Percentiles rank a stretch among this genome's conserved stretches.
Evolutionary conservation across 176 grass and related monocot genomes (phyloP).

Genomic region (Chloris gayana): DNA sequence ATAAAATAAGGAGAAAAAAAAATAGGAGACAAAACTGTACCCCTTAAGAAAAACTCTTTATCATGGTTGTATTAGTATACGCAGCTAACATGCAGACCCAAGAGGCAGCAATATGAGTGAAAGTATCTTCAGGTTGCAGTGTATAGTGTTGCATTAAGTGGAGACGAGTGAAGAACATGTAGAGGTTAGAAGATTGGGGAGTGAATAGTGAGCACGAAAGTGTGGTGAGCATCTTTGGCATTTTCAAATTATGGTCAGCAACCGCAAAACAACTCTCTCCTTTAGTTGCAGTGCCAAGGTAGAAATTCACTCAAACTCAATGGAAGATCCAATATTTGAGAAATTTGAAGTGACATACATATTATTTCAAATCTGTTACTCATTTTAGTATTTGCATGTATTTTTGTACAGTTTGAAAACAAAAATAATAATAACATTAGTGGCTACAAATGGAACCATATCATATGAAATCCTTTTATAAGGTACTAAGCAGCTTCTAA

Average conservation of each 20-base stretch:
- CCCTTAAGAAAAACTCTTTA: neutral
- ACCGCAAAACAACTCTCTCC: neutral
- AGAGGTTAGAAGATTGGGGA: neutral
- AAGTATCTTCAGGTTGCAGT: neutral
- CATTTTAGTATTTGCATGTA: slow-evolving; percentile 12
- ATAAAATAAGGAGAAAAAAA: slow-evolving; percentile 14
- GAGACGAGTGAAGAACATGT: neutral
- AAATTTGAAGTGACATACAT: neutral
- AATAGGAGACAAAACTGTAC: neutral
- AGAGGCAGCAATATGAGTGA: neutral
- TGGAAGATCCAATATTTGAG: neutral
- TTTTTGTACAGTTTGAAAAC: neutral
- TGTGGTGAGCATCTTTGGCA: neutral
- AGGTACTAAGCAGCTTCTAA: slow-evolving; percentile 3
- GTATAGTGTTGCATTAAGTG: neutral
- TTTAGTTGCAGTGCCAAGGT: neutral
- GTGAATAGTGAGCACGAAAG: neutral
- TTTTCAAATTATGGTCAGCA: neutral
- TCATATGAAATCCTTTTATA: slow-evolving; percentile 28
- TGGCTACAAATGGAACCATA: neutral
- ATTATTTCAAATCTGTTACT: neutral
- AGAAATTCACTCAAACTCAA: neutral
- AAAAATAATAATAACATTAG: slow-evolving; percentile 11
- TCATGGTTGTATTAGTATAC: neutral
- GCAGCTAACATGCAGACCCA: neutral